Evolutionary conservation across 139 green algal genomes (phyloP).

Genomic region (Eudorina sp.): DNA sequence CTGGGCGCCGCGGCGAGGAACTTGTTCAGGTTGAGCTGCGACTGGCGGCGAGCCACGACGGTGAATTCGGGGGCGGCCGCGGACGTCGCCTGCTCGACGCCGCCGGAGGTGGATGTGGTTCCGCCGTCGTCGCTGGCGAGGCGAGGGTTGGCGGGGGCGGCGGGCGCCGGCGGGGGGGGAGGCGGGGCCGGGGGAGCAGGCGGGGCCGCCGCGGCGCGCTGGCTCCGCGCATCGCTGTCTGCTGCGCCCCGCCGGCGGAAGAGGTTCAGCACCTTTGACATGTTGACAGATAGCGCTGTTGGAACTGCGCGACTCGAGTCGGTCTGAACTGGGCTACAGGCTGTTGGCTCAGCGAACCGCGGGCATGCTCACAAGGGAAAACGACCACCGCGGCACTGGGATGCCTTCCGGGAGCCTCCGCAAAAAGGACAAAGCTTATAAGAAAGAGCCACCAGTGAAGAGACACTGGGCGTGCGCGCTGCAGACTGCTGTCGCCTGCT

Average conservation of each 20-base stretch:
- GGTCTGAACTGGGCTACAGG: too few relatives aligned
- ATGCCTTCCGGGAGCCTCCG: too few relatives aligned
- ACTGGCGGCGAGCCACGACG: neutral
- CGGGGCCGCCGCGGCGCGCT: neutral
- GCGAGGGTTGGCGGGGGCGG: neutral
- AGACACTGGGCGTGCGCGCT: too few relatives aligned
- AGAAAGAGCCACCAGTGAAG: too few relatives aligned
- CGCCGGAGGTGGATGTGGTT: neutral
- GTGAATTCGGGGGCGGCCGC: neutral
- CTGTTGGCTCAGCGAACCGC: too few relatives aligned
- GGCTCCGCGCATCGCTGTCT: neutral
- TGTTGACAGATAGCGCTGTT: neutral
- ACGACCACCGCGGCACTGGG: too few relatives aligned
- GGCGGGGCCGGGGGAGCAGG: neutral
- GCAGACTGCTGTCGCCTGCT: too few relatives aligned
- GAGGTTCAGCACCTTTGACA: neutral
- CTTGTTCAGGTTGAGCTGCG: slow-evolving; percentile 20
- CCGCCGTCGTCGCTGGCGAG: neutral
- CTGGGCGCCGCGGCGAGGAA: neutral
- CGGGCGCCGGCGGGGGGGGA: neutral
- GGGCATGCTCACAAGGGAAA: neutral
- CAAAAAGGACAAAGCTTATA: too few relatives aligned
- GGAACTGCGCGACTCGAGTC: too few relatives aligned
- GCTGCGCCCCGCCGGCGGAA: neutral
- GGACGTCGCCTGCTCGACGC: neutral